Conservation (phyloP, 1,284 basidiomycete species). For the Tilletia caries region DNA sequence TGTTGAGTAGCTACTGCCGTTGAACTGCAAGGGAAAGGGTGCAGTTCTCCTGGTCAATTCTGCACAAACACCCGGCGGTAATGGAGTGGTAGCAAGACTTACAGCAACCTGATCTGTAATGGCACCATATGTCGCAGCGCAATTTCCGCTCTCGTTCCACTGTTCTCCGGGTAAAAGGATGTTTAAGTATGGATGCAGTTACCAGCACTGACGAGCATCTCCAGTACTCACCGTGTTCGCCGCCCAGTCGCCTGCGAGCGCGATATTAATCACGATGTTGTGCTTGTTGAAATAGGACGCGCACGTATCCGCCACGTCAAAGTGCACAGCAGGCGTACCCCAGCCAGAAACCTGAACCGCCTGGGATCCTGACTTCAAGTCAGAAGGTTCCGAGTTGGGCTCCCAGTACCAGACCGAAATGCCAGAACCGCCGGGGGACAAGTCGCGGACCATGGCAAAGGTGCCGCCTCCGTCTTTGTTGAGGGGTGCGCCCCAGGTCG, state of each 20-base stretch:
- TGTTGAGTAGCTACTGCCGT: conserved; percentile 32
- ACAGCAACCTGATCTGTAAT: conserved; percentile 7
- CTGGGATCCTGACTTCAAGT: conserved; percentile 28
- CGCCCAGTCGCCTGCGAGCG: conserved; percentile 48
- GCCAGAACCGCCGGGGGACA: conserved; percentile 43
- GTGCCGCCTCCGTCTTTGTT: conserved; percentile 44
- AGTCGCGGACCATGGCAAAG: conserved; percentile 47
- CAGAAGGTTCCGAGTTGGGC: conserved; percentile 27
- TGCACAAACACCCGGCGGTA: conserved; percentile 20
- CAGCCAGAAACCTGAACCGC: conserved; percentile 35
- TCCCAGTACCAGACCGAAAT: conserved; percentile 49
- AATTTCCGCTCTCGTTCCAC: conserved; percentile 13
- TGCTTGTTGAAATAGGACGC: conserved; percentile 37
- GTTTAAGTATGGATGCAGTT: background rate
- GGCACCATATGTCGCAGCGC: conserved; percentile 8
- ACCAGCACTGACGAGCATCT: background rate
- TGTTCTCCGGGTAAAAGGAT: background rate
- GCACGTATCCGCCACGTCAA: conserved; percentile 37
- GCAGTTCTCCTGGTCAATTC: conserved; percentile 24
- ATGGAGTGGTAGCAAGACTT: conserved; percentile 32
- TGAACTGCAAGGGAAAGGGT: conserved; percentile 37
- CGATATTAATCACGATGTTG: conserved; percentile 47
- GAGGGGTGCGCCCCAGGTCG: conserved; percentile 37
- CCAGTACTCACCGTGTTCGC: conserved; percentile 18
- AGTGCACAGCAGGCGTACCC: conserved; percentile 39